Percentiles rank a stretch among this genome's conserved stretches.
These are phyloP conservation scores for Metarhizium humberi DNA, from an alignment of 2,329 filamentous ascomycete genomes.

Conservation along the genomic window DNA sequence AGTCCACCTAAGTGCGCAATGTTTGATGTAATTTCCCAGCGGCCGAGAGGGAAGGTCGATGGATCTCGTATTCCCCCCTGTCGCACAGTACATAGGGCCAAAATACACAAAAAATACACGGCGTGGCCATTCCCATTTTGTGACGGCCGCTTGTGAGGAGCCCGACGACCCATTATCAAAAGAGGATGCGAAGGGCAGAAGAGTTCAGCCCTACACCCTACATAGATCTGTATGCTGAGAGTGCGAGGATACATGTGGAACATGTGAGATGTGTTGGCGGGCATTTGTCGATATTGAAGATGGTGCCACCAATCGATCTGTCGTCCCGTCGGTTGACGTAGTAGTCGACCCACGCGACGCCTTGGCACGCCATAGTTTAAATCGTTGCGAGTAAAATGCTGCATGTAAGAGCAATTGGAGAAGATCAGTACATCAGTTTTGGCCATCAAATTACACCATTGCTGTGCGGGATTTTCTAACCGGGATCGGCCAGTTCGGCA, in stretches of 20 bases:
- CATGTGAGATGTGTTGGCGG: not conserved
- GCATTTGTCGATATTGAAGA: not conserved
- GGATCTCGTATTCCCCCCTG: too few species aligned
- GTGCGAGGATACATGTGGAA: too few species aligned
- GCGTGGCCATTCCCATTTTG: too few species aligned
- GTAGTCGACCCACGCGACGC: not conserved
- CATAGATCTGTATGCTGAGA: too few species aligned
- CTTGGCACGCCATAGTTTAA: not conserved
- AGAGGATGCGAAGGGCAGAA: not conserved
- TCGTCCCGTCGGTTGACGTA: not conserved
- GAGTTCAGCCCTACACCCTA: not conserved
- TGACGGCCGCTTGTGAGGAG: too few species aligned
- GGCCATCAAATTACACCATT: not conserved
- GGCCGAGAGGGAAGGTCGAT: too few species aligned
- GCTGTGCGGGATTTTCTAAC: not conserved
- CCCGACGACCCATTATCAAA: too few species aligned
- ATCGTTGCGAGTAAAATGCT: not conserved
- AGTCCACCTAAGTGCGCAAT: too few species aligned
- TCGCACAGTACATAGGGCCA: too few species aligned
- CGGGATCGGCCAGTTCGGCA: not conserved
- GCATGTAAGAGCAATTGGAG: not conserved
- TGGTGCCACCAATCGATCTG: too few species aligned
- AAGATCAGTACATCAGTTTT: not conserved
- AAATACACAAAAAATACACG: too few species aligned
- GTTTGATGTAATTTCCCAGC: too few species aligned